Conservation (phyloP, 768 basidiomycete species). For the Tulasnella sp. region DNA sequence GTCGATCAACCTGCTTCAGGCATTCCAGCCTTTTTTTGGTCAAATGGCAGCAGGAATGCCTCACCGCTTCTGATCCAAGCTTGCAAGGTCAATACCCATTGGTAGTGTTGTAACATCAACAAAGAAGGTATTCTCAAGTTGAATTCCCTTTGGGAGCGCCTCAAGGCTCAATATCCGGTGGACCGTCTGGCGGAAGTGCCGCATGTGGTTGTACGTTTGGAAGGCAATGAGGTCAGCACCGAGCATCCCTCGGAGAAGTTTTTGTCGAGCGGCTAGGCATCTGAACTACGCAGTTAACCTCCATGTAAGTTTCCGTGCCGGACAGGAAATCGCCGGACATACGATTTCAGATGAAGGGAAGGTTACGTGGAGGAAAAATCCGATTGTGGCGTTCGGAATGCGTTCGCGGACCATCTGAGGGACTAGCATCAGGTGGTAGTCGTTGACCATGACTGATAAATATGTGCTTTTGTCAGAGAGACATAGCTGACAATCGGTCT, state of each 20-base stretch:
- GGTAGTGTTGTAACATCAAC: conserved; percentile 88
- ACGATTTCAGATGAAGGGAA: conserved; percentile 90
- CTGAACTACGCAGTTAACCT: conserved; percentile 3
- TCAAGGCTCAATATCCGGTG: conserved; percentile 78
- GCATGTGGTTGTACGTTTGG: conserved; percentile 81
- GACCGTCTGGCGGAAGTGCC: conserved; percentile 86
- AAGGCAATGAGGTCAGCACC: conserved; percentile 92
- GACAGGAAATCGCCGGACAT: neutral
- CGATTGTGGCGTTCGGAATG: conserved; percentile 71
- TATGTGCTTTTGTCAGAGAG: neutral
- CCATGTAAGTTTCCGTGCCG: neutral
- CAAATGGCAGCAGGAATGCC: conserved; percentile 38
- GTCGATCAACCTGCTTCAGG: neutral
- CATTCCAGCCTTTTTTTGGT: neutral
- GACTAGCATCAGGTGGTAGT: conserved; percentile 95
- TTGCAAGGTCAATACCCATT: conserved; percentile 82
- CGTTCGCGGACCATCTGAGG: conserved; percentile 79
- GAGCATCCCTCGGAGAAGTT: conserved; percentile 85
- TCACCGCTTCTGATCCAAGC: conserved; percentile 67
- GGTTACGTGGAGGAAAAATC: conserved; percentile 96
- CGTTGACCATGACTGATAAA: conserved; percentile 60
- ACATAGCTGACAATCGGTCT: conserved; percentile 40
- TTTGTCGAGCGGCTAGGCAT: conserved; percentile 45
- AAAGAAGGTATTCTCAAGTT: conserved; percentile 57
- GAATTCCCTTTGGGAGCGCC: conserved; percentile 81